Evolutionary conservation across 2,329 filamentous ascomycete genomes (phyloP).

Genomic region (Orbilia brochopaga): DNA sequence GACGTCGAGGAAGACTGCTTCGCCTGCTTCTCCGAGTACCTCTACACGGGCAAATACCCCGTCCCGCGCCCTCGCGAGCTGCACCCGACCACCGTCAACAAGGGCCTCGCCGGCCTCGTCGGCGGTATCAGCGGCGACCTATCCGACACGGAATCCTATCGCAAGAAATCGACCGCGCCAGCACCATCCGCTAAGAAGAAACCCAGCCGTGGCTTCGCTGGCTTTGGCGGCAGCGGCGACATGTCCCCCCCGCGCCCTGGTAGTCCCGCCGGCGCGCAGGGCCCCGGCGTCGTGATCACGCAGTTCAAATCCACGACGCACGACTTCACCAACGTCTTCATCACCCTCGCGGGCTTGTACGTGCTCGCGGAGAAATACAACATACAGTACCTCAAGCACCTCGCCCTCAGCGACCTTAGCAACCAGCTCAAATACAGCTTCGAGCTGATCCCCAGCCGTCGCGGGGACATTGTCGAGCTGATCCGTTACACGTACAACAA

Average conservation of each 20-base stretch:
- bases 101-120: slow-evolving; percentile 30
- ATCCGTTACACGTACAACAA: slow-evolving; percentile 58
- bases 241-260: slow-evolving; percentile 34
- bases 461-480: slow-evolving; percentile 56
- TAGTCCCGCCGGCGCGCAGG: slow-evolving; percentile 23
- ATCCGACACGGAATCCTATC: slow-evolving; percentile 50
- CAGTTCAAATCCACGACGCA: slow-evolving; percentile 46
- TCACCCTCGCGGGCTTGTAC: slow-evolving; percentile 59
- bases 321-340: slow-evolving; percentile 56
- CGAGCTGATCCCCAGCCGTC: slow-evolving; percentile 55
- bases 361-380: slow-evolving; percentile 59
- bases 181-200: slow-evolving; percentile 40
- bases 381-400: slow-evolving; percentile 56
- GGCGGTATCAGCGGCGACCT: slow-evolving; percentile 16
- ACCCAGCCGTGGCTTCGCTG: slow-evolving; percentile 42
- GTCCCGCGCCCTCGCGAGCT: slow-evolving; percentile 56
- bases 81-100: slow-evolving; percentile 29
- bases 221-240: slow-evolving; percentile 41
- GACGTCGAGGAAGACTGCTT: slow-evolving; percentile 63
- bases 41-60: slow-evolving; percentile 62
- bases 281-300: background rate
- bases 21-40: slow-evolving; percentile 62
- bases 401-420: slow-evolving; percentile 54
- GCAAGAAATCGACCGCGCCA: slow-evolving; percentile 31
- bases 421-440: slow-evolving; percentile 53